Evolutionary conservation across 1,139 yeast genomes (phyloP), one percentile per base, ranked within the genome.

Genomic region (Sporopachydermia cereana): DNA sequence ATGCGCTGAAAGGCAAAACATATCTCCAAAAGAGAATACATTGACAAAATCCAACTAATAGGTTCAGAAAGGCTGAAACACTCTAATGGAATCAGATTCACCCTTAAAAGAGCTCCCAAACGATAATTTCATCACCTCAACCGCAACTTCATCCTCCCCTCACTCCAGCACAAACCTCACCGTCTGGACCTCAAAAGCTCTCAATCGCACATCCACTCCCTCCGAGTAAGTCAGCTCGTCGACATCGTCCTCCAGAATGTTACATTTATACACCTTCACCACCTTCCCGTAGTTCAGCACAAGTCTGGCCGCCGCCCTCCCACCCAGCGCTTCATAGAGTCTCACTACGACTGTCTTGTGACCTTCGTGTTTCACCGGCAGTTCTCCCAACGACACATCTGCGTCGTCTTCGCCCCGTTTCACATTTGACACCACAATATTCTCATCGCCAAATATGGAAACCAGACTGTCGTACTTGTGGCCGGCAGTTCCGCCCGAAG

Each of bases 351-450:
- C 65, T 25, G 59, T 57, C 50, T 71, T 74, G 42, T 67, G 66
- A 27, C 72, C 73, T 24, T 61, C 57, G 46, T 57, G 61, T 43
- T 66, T 63, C 24, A 67, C 62, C 4, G 75, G 74, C 44, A 76
- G 48, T 43, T 53, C 51, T 7, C 66, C 66, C 3, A 54, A 50
- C 14, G 62, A 57, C 34, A 75, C 66, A 46, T 74, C 83, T 34
- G 61, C 67, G 58, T 89, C 96, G 57, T 84, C 89, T 57, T 89
- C 97, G 22, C 86, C 88, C 55, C 96, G 76, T 64, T 91, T 91
- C 46, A 91, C 63, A 51, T 86, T 81, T 7, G 93, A 79, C 48
- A 91, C 64, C 9, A 88, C 71, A 49, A 88, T 66, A 45, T 79
- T 76, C 12, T 65, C 64, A 46, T 72, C 77, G 21, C 83, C 84